Evolutionary conservation across 306 rosid genomes (phyloP).

Genomic region (Dryas drummondii): DNA sequence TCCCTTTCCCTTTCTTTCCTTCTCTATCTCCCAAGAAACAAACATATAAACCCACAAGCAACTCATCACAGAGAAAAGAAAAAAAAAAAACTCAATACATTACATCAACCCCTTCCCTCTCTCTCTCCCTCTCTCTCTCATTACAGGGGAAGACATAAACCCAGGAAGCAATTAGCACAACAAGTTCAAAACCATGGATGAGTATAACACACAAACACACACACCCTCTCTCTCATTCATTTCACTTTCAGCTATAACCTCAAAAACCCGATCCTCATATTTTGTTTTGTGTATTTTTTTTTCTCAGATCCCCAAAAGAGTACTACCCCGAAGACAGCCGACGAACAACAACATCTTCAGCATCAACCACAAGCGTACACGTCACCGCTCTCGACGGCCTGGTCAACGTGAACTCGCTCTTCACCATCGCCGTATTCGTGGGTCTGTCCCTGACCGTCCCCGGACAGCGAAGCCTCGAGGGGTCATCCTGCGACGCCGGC

Average conservation of each 20-base stretch:
- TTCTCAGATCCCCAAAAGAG: constrained; percentile 61
- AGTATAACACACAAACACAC: constrained; percentile 7
- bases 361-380: constrained; percentile 71
- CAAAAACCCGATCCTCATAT: neutral
- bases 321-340: constrained; percentile 16
- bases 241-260: neutral
- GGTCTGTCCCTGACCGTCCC: constrained; percentile 77
- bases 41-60: constrained; percentile 1
- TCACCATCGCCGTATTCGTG: constrained; percentile 94
- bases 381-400: constrained; percentile 87
- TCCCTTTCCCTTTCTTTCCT: constrained; percentile 7
- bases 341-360: constrained; percentile 27
- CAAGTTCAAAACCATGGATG: constrained; percentile 25
- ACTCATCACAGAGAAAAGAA: neutral
- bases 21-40: neutral
- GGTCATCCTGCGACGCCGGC: constrained; percentile 63
- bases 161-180: neutral
- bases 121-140: too few relatives aligned
- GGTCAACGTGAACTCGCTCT: constrained; percentile 86
- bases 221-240: neutral
- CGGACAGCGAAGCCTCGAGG: constrained; percentile 62
- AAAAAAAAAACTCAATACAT: neutral
- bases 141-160: neutral
- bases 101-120: neutral
- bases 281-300: neutral